phyloP scores from a whole-genome alignment of 495 filamentous ascomycete genomes.

The Daldinia caldariorum region DNA sequence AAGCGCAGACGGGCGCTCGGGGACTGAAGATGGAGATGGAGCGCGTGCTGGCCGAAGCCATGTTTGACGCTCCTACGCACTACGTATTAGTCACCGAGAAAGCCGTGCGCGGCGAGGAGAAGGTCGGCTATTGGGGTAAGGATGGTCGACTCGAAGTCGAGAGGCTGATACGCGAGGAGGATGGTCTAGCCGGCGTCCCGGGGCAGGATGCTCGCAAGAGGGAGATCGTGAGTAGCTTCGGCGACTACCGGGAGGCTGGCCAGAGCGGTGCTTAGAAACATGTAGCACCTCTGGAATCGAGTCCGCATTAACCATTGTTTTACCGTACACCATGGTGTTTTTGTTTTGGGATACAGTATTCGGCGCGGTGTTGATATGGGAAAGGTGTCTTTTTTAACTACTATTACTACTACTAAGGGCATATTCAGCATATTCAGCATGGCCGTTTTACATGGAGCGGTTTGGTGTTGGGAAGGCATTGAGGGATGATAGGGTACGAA shows the following conservation, averaged over 20 bases:
- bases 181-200: slow-evolving; percentile 42
- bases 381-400: neutral
- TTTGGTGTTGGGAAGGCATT: slow-evolving; percentile 6
- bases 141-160: slow-evolving; percentile 63
- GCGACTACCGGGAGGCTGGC: slow-evolving; percentile 55
- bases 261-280: slow-evolving; percentile 54
- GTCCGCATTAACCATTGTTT: neutral
- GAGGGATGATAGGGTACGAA: neutral
- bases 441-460: slow-evolving; percentile 1
- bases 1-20: slow-evolving; percentile 87
- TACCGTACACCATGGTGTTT: neutral
- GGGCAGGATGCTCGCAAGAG: slow-evolving; percentile 39
- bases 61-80: slow-evolving; percentile 83
- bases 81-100: slow-evolving; percentile 78
- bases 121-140: slow-evolving; percentile 62
- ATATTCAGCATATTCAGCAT: slow-evolving; percentile 18
- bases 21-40: slow-evolving; percentile 92
- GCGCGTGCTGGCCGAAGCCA: slow-evolving; percentile 82
- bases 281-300: neutral
- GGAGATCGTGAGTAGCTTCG: slow-evolving; percentile 44
- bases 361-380: slow-evolving; percentile 21
- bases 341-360: slow-evolving; percentile 13
- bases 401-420: neutral
- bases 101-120: slow-evolving; percentile 71
- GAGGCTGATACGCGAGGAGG: slow-evolving; percentile 64